These are phyloP conservation scores for Collybia mongolica DNA, from an alignment of 768 basidiomycete species.

Conservation along the genomic window DNA sequence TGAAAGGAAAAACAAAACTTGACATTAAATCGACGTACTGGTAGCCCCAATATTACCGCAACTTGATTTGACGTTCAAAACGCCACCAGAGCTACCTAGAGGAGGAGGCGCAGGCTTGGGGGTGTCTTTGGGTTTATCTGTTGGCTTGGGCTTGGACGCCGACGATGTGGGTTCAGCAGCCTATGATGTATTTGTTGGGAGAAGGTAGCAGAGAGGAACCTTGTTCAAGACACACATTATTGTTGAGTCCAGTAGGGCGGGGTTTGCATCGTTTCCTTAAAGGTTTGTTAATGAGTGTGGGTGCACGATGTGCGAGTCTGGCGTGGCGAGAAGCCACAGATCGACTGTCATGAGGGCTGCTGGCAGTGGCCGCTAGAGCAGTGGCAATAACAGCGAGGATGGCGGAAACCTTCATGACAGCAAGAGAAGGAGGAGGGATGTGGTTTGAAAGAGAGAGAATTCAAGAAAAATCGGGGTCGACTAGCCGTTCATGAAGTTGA, in stretches of 20 bases:
- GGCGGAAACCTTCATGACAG: conserved; percentile 43
- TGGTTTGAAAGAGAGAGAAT: conserved; percentile 10
- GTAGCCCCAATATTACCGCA: conserved; percentile 55
- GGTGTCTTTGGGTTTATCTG: conserved; percentile 8
- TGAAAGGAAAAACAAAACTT: no score
- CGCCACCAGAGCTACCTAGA: conserved; percentile 12
- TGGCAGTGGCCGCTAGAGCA: conserved; percentile 29
- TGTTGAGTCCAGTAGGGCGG: conserved; percentile 7
- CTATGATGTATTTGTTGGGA: not conserved
- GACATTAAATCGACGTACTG: conserved; percentile 28
- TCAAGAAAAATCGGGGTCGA: conserved; percentile 6
- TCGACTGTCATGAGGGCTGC: conserved; percentile 24
- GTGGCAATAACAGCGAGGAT: conserved; percentile 36
- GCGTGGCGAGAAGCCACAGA: conserved; percentile 33
- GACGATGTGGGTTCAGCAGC: not conserved
- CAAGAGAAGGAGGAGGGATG: conserved; percentile 10
- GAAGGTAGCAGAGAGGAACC: not conserved
- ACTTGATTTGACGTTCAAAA: conserved; percentile 34
- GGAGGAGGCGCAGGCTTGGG: conserved; percentile 7
- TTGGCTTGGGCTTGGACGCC: conserved; percentile 7
- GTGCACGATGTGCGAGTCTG: conserved; percentile 30
- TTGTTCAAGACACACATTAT: not conserved
- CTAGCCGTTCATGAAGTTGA: conserved; percentile 2
- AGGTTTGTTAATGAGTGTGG: conserved; percentile 4
- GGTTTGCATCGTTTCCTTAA: conserved; percentile 18